Conservation (phyloP, 208 protist species). For the Leishmania lainsoni region DNA sequence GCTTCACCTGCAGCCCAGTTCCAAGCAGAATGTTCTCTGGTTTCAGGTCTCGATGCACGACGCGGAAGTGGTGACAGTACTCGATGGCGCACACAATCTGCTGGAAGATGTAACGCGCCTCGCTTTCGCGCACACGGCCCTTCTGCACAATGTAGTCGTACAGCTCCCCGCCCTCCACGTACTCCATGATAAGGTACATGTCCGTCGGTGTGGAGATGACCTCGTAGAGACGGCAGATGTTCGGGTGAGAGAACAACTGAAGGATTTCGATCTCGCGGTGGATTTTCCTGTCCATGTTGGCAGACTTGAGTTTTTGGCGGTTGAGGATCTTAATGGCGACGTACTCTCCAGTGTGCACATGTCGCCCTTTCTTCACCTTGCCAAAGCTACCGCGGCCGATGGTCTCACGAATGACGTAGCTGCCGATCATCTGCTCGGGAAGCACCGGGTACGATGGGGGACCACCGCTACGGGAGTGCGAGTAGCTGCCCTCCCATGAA, state of each 20-base stretch:
- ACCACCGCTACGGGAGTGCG: conserved; percentile 14
- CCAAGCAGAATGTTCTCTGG: conserved; percentile 94
- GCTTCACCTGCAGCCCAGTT: conserved; percentile 89
- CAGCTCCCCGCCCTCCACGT: conserved; percentile 98
- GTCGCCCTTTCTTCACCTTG: conserved; percentile 98
- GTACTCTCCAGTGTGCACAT: conserved; percentile 95
- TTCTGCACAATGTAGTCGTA: conserved; percentile 99
- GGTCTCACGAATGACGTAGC: conserved; percentile 98
- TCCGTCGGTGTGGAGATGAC: conserved; percentile 98
- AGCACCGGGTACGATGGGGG: conserved; percentile 1
- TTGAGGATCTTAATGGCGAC: conserved; percentile 99
- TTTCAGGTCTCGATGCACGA: conserved; percentile 95
- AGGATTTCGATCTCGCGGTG: conserved; percentile 98
- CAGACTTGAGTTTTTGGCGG: conserved; percentile 95
- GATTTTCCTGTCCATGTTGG: conserved; percentile 94
- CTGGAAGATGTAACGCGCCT: conserved; percentile 97
- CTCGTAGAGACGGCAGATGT: conserved; percentile 99
- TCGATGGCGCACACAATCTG: conserved; percentile 99
- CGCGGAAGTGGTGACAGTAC: conserved; percentile 97
- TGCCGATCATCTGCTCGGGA: conserved; percentile 91
- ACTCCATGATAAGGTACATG: conserved; percentile 99
- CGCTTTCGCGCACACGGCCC: conserved; percentile 93
- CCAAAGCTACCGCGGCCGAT: conserved; percentile 99
- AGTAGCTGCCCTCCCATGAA: conserved; percentile 19
- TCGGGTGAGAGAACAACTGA: conserved; percentile 98